These are phyloP conservation scores for Pythium rhizo-oryzae DNA, from an alignment of 352 stramenopile genomes.

Conservation along the genomic window DNA sequence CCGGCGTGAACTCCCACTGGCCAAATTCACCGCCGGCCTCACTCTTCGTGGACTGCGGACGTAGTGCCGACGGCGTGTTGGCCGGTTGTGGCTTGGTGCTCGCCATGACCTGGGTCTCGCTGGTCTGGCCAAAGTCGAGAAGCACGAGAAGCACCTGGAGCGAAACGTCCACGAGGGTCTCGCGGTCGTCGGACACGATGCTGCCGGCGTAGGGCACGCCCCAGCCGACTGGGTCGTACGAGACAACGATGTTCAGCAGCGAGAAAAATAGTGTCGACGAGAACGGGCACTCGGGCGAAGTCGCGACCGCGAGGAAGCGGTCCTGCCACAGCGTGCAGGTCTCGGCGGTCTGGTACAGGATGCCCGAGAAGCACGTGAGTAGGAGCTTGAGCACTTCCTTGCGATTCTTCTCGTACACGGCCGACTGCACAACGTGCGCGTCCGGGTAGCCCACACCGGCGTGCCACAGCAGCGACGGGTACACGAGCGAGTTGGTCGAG, in stretches of 20 bases:
- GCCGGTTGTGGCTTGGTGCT: slow-evolving; percentile 57
- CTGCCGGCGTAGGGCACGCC: slow-evolving; percentile 88
- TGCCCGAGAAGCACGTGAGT: slow-evolving; percentile 94
- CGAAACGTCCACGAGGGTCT: slow-evolving; percentile 91
- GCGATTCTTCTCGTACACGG: slow-evolving; percentile 93
- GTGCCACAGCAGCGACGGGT: slow-evolving; percentile 81
- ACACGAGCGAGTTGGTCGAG: slow-evolving; percentile 50
- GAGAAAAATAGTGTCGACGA: slow-evolving; percentile 96
- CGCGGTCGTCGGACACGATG: slow-evolving; percentile 90
- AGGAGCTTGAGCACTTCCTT: slow-evolving; percentile 96
- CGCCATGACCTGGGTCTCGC: slow-evolving; percentile 41
- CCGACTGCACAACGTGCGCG: slow-evolving; percentile 66
- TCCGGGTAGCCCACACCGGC: slow-evolving; percentile 81
- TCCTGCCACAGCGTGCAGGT: slow-evolving; percentile 92
- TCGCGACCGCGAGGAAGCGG: slow-evolving; percentile 92
- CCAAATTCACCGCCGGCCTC: slow-evolving; percentile 40
- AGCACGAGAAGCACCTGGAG: slow-evolving; percentile 95
- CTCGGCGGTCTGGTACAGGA: slow-evolving; percentile 93
- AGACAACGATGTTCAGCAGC: slow-evolving; percentile 95
- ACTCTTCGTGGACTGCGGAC: slow-evolving; percentile 40
- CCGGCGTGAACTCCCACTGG: slow-evolving; percentile 24
- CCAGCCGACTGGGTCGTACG: slow-evolving; percentile 93
- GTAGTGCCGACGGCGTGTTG: slow-evolving; percentile 36
- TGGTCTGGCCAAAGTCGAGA: slow-evolving; percentile 92
- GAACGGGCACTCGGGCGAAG: slow-evolving; percentile 91